These are phyloP conservation scores for Clitoria ternatea DNA, from an alignment of 306 rosid species.

Conservation along the genomic window DNA sequence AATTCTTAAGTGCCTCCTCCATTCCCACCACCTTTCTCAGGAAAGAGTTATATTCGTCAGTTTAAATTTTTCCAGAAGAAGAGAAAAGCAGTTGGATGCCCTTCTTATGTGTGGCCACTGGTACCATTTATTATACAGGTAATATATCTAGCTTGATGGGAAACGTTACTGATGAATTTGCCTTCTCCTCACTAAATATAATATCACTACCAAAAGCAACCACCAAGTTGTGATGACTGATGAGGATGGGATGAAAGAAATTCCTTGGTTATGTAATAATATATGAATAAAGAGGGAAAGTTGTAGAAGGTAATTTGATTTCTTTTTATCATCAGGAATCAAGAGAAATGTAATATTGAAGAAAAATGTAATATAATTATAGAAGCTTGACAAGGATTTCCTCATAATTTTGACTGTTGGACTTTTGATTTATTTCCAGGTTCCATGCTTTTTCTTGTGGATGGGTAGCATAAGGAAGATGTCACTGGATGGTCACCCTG, in stretches of 20 bases:
- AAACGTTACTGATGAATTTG: conserved; percentile 10
- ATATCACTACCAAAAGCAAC: conserved; percentile 7
- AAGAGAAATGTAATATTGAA: conserved; percentile 3
- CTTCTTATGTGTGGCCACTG: conserved; percentile 67
- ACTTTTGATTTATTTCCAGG: conserved; percentile 43
- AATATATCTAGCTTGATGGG: conserved; percentile 29
- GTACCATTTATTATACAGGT: conserved; percentile 65
- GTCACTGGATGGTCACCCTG: conserved; percentile 80
- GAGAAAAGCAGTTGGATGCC: conserved; percentile 78
- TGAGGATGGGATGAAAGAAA: background rate
- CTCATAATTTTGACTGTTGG: conserved; percentile 13
- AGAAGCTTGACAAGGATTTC: background rate
- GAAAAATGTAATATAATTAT: background rate
- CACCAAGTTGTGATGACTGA: background rate
- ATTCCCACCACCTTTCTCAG: conserved; percentile 86
- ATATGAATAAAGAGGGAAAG: background rate
- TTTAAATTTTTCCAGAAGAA: conserved; percentile 47
- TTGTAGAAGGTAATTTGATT: background rate
- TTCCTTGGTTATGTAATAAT: conserved; percentile 10
- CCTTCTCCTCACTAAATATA: background rate
- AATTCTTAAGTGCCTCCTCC: conserved; percentile 93
- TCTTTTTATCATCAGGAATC: conserved; percentile 9
- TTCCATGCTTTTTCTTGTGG: conserved; percentile 90
- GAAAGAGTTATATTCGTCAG: conserved; percentile 71
- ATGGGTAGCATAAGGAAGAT: conserved; percentile 75